These are phyloP conservation scores for Trichoderma sp. DNA, from an alignment of 2,329 filamentous ascomycete species.

Conservation along the genomic window DNA sequence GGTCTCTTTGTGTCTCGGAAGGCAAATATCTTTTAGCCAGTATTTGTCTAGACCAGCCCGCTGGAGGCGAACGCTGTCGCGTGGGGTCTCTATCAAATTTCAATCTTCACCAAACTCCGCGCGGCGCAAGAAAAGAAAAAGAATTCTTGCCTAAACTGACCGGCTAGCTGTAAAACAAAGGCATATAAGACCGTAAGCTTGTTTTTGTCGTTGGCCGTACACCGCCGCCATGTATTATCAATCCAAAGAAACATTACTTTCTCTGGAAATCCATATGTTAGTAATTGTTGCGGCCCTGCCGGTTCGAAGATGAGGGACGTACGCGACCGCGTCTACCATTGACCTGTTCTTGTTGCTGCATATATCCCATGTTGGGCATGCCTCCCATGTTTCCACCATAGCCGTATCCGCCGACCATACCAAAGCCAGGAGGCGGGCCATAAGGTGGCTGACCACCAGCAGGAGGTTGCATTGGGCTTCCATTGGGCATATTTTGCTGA, in stretches of 20 bases:
- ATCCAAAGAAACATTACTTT: slow-evolving; percentile 25
- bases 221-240: slow-evolving; percentile 2
- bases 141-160: slow-evolving; percentile 4
- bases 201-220: background rate
- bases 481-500: slow-evolving; percentile 49
- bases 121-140: slow-evolving; percentile 4
- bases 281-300: slow-evolving; percentile 22
- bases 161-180: slow-evolving; percentile 9
- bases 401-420: slow-evolving; percentile 45
- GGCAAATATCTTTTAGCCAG: slow-evolving; percentile 14
- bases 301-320: slow-evolving; percentile 34
- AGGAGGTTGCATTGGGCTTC: slow-evolving; percentile 50
- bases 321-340: slow-evolving; percentile 58
- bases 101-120: slow-evolving; percentile 20
- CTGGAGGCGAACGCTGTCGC: slow-evolving; percentile 15
- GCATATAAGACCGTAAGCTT: background rate
- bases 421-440: slow-evolving; percentile 47
- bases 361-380: slow-evolving; percentile 47
- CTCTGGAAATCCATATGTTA: slow-evolving; percentile 29
- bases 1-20: background rate
- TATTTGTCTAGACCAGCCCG: slow-evolving; percentile 11
- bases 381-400: slow-evolving; percentile 50
- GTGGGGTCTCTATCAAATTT: slow-evolving; percentile 19
- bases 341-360: slow-evolving; percentile 52
- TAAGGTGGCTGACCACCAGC: slow-evolving; percentile 43